These are phyloP conservation scores for Ulota crispa DNA, from an alignment of 225 moss, liverwort and hornwort species.

Conservation along the genomic window DNA sequence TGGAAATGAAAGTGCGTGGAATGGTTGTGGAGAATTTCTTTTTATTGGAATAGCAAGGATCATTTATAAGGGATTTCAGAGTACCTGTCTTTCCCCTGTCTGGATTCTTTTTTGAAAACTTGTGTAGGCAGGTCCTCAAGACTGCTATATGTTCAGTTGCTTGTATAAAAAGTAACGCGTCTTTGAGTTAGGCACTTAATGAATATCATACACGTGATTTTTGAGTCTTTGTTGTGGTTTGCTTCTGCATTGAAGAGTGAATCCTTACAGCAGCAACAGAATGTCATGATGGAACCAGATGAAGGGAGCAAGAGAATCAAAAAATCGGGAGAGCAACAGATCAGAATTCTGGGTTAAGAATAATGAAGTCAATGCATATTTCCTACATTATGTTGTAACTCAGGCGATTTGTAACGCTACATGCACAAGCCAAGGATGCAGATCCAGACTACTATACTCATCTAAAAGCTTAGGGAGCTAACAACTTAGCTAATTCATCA, in stretches of 20 bases:
- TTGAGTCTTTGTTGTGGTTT: neutral
- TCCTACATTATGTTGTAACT: neutral
- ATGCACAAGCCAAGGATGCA: neutral
- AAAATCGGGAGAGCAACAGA: neutral
- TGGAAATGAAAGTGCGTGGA: neutral
- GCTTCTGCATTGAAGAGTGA: neutral
- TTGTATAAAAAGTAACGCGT: too few relatives aligned
- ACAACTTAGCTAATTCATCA: conserved; percentile 57
- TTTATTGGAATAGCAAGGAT: too few relatives aligned
- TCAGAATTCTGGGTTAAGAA: neutral
- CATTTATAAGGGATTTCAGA: too few relatives aligned
- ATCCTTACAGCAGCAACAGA: neutral
- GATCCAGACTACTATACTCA: neutral
- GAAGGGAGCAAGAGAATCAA: conserved; percentile 6
- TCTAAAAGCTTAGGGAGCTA: conserved; percentile 39
- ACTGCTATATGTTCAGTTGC: too few relatives aligned
- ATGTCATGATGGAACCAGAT: neutral
- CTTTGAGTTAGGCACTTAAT: neutral
- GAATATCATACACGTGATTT: neutral
- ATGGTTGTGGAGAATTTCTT: neutral
- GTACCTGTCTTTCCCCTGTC: too few relatives aligned
- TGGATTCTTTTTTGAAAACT: too few relatives aligned
- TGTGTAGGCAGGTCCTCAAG: too few relatives aligned
- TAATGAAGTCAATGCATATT: neutral
- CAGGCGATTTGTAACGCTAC: neutral